Evolutionary conservation across 73 alveolate species (phyloP).

Genomic region (Diophrys sp.): DNA sequence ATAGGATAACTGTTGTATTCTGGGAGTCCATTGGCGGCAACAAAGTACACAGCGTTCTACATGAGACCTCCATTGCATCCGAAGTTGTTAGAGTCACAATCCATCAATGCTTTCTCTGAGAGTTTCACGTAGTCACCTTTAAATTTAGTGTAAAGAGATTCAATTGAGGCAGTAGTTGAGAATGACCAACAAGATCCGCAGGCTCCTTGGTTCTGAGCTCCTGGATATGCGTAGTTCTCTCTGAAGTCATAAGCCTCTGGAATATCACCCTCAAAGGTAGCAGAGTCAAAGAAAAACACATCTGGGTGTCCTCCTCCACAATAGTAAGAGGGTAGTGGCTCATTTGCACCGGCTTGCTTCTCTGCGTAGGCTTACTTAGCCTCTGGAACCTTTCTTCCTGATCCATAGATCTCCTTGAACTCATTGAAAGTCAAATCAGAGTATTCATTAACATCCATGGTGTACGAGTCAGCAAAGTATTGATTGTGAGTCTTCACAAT

Average conservation of each 20-base stretch:
- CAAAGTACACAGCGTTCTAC: neutral
- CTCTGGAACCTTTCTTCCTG: too few relatives aligned
- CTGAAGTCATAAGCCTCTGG: neutral
- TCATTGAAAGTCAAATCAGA: neutral
- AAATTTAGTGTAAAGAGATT: conserved; percentile 8
- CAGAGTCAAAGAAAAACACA: neutral
- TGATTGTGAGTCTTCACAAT: neutral
- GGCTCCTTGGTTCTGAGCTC: conserved; percentile 29
- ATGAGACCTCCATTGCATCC: conserved; percentile 72
- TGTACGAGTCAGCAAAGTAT: neutral
- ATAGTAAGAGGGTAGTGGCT: neutral
- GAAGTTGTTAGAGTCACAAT: conserved; percentile 35
- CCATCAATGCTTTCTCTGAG: conserved; percentile 59
- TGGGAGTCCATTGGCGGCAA: neutral
- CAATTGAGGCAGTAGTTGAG: conserved; percentile 55
- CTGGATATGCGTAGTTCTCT: neutral
- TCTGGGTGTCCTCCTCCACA: neutral
- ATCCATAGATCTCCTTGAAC: neutral
- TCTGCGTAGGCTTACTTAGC: neutral
- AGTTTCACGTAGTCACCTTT: neutral
- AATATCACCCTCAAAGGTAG: neutral
- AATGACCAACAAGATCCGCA: conserved; percentile 79
- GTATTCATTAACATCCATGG: neutral
- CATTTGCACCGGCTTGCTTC: neutral
- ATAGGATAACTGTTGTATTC: neutral